A percentile compares a stretch with the other conserved stretches of the same genome.
phyloP scores from a whole-genome alignment of 441 rosid species.

The Adansonia madagascariensis region DNA sequence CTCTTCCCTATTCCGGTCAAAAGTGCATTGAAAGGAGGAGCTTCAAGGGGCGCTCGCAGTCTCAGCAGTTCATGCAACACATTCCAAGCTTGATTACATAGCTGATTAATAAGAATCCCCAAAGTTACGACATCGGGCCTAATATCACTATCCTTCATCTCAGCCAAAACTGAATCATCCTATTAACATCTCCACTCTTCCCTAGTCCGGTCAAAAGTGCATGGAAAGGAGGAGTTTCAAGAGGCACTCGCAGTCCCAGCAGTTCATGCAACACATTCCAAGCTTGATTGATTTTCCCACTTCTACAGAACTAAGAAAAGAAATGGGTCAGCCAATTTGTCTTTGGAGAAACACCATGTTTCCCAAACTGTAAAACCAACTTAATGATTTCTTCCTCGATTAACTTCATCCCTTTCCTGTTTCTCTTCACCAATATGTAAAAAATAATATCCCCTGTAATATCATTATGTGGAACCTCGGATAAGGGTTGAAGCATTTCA shows the following conservation, averaged over 20 bases:
- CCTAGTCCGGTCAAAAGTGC: constrained; percentile 62
- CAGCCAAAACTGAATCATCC: constrained; percentile 53
- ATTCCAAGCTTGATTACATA: constrained; percentile 56
- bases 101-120: constrained; percentile 60
- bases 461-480: constrained; percentile 48
- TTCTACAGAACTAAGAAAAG: constrained; percentile 49
- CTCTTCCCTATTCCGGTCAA: constrained; percentile 59
- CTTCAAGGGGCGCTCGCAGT: constrained; percentile 46
- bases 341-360: constrained; percentile 52
- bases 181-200: constrained; percentile 45
- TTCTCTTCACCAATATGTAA: constrained; percentile 41
- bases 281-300: constrained; percentile 43
- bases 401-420: constrained; percentile 27
- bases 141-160: constrained; percentile 61
- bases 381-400: constrained; percentile 42
- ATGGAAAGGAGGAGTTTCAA: constrained; percentile 60
- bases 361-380: constrained; percentile 49
- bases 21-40: constrained; percentile 64
- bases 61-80: constrained; percentile 48
- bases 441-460: constrained; percentile 53
- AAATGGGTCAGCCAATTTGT: constrained; percentile 47
- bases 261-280: constrained; percentile 52
- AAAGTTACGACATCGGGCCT: constrained; percentile 59
- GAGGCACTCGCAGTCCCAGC: constrained; percentile 47
- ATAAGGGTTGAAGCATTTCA: constrained; percentile 65